phyloP scores from a whole-genome alignment of 768 basidiomycete species.

The Pisolithus orientalis region DNA sequence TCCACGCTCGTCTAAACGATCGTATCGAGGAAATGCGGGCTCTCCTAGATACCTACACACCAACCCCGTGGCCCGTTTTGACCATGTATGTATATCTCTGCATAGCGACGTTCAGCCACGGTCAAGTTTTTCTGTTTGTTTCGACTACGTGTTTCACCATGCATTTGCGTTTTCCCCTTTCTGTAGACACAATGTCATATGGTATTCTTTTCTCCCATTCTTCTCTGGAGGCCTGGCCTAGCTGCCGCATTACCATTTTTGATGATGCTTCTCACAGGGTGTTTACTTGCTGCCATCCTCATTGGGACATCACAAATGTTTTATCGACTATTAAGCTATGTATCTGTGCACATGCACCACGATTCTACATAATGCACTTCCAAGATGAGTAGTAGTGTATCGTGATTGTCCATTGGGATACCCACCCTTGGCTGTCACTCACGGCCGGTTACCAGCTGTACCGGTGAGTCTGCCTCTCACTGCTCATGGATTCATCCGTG shows the following conservation, averaged over 20 bases:
- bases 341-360: neutral
- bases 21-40: slow-evolving; percentile 63
- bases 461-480: too few relatives aligned
- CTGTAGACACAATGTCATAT: neutral
- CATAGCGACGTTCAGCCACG: neutral
- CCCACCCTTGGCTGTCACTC: too few relatives aligned
- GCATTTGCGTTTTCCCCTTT: neutral
- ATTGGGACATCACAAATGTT: neutral
- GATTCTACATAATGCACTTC: neutral
- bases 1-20: slow-evolving; percentile 55
- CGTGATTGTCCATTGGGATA: too few relatives aligned
- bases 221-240: neutral
- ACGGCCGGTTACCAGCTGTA: too few relatives aligned
- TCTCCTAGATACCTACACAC: slow-evolving; percentile 31
- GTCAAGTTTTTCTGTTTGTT: neutral
- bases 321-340: neutral
- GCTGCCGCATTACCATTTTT: neutral
- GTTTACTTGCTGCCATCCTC: neutral
- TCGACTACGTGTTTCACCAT: neutral
- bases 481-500: too few relatives aligned
- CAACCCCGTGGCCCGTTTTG: neutral
- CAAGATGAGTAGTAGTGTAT: neutral
- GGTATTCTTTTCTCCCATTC: neutral
- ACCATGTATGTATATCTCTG: neutral
- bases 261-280: neutral